These are phyloP conservation scores for Paspalum notatum DNA, from an alignment of 176 grass and related monocot species.

Conservation along the genomic window DNA sequence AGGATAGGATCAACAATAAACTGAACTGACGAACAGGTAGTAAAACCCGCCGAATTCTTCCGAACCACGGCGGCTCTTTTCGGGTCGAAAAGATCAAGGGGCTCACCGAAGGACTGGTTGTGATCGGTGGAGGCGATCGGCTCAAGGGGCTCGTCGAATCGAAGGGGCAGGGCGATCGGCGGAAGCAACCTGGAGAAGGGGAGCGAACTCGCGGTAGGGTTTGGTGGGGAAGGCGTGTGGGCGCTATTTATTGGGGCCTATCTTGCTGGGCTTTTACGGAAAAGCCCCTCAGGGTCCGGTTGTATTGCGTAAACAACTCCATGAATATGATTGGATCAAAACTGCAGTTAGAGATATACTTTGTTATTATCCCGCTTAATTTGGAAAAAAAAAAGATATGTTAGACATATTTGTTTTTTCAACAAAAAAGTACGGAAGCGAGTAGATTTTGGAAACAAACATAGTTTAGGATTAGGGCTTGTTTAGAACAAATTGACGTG, in stretches of 20 bases:
- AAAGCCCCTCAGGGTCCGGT: slow-evolving; percentile 8
- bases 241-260: slow-evolving; percentile 34
- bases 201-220: slow-evolving; percentile 46
- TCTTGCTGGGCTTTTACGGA: background rate
- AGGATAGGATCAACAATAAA: background rate
- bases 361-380: background rate
- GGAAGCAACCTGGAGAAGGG: slow-evolving; percentile 40
- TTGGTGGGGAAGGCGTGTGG: slow-evolving; percentile 43
- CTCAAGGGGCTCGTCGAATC: background rate
- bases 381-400: background rate
- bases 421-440: background rate
- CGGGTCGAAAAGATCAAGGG: slow-evolving; percentile 11
- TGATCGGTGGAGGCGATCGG: slow-evolving; percentile 17
- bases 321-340: background rate
- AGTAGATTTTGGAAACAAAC: too few relatives aligned
- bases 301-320: background rate
- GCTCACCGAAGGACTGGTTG: slow-evolving; percentile 27
- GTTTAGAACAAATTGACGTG: too few relatives aligned
- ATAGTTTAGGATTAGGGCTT: too few relatives aligned
- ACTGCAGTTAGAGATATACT: background rate
- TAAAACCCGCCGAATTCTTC: slow-evolving; percentile 10
- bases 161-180: slow-evolving; percentile 33
- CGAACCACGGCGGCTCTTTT: background rate
- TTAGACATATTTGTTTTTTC: background rate
- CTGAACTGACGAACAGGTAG: background rate